Evolutionary conservation across 2,329 filamentous ascomycete genomes (phyloP).

Genomic region (Aspergillus sp.): DNA sequence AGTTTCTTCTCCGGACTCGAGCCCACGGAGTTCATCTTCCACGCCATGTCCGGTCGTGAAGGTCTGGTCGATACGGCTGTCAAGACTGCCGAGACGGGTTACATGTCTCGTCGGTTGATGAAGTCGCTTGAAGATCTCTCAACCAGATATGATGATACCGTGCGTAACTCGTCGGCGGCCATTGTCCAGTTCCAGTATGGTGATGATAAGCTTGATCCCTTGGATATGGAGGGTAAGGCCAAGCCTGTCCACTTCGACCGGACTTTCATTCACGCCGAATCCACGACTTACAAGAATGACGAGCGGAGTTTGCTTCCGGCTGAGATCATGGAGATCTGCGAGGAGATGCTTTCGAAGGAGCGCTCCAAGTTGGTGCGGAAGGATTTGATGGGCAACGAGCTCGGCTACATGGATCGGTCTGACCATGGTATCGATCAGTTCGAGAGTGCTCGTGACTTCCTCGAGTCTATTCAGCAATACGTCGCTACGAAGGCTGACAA

Average conservation of each 20-base stretch:
- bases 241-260: conserved; percentile 90
- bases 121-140: conserved; percentile 96
- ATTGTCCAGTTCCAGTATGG: conserved; percentile 98
- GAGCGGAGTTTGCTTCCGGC: conserved; percentile 72
- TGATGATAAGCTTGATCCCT: conserved; percentile 90
- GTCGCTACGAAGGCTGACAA: conserved; percentile 65
- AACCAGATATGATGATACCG: conserved; percentile 89
- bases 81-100: conserved; percentile 97
- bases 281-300: conserved; percentile 74
- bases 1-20: conserved; percentile 93
- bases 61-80: conserved; percentile 98
- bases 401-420: conserved; percentile 70
- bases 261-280: conserved; percentile 80
- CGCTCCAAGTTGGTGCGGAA: conserved; percentile 64
- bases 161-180: conserved; percentile 82
- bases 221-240: conserved; percentile 95
- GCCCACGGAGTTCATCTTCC: conserved; percentile 93
- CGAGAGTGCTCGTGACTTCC: conserved; percentile 80
- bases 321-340: conserved; percentile 70
- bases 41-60: conserved; percentile 97
- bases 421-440: conserved; percentile 71
- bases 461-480: conserved; percentile 74
- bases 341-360: conserved; percentile 67
- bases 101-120: conserved; percentile 98
- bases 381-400: conserved; percentile 61